Conservation (phyloP, 2,329 filamentous ascomycete genomes). For the Stagonosporopsis cucurbitacearum region DNA sequence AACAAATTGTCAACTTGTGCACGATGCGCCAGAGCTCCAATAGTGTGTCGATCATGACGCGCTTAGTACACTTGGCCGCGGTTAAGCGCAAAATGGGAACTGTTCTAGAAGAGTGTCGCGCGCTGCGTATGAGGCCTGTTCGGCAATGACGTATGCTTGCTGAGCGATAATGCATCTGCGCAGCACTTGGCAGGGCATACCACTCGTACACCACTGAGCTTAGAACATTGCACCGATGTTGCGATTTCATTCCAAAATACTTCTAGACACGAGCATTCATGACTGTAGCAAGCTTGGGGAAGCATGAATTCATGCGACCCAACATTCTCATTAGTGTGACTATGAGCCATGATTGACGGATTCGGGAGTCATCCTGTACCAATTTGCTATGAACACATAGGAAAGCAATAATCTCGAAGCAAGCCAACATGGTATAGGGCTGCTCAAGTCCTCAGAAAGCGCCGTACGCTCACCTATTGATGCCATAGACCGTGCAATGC, state of each 20-base stretch:
- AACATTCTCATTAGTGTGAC: constrained; percentile 18
- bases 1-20: constrained; percentile 2
- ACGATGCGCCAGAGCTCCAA: constrained; percentile 5
- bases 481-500: constrained; percentile 48
- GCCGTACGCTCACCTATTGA: constrained; percentile 51
- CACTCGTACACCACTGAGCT: not conserved
- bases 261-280: not conserved
- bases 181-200: constrained; percentile 8
- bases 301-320: constrained; percentile 45
- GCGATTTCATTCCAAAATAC: not conserved
- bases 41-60: constrained; percentile 6
- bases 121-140: not conserved
- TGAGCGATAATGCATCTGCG: not conserved
- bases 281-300: constrained; percentile 23
- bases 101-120: constrained; percentile 7
- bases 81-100: constrained; percentile 7
- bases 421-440: constrained; percentile 44
- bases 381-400: constrained; percentile 15
- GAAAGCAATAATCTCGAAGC: constrained; percentile 25
- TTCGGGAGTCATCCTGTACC: constrained; percentile 2
- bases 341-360: constrained; percentile 21
- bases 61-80: constrained; percentile 8
- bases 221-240: not conserved
- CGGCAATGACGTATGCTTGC: constrained; percentile 16
- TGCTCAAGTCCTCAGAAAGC: constrained; percentile 54